Base-by-base conservation (phyloP, 352 stramenopile genomes). In the Aphanomyces astaci region DNA sequence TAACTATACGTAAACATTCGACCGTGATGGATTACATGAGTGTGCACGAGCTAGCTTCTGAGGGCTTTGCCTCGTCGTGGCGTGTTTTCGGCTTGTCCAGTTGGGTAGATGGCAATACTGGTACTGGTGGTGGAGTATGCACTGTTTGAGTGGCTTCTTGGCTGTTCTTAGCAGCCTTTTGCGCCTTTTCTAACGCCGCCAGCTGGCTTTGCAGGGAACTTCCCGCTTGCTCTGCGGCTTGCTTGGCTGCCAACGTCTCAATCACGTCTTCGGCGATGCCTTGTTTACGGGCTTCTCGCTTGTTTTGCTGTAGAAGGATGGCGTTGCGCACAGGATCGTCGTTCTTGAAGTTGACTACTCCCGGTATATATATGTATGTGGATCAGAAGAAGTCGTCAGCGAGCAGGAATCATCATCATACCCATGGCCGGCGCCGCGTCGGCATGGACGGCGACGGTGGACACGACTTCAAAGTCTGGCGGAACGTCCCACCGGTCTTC, bases 401-500 rank as follows among this genome's bases (percentile, higher is more conserved):
- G 39, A 13, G n/a, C 15, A 53, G 11, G 22, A 30, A 51, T 9
- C 2, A 54, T 7, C 17, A 65, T 2, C 36, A 19, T 63, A 72
- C 39, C 24, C n/a, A 68, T 53, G 31, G 39, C 15, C 4, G 46
- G 62, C 15, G 55, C 30, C 10, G 49, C 36, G 11, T 66, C 13
- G 7, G 25, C 76, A 19, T 73, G 87, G 80, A 89, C 19, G 73
- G 63, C 78, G 1, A 72, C 74, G 5, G 45, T 65, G 1, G 81
- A 81, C 19, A 89, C 78, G 30, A 79, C 80, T 19, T 88, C 84
- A 63, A 88, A 65, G 30, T 92, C 84, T 13, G 75, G 69, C 0
- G 84, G 84, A 56, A 83, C 81, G 27, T 89, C 81, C 84, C 84
- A 92, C 56, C 79, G 78, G 62, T 92, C 84, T 68, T 92, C 84